Evolutionary conservation across 108 stramenopile species (phyloP).

Genomic region (Poteriospumella lacustris): DNA sequence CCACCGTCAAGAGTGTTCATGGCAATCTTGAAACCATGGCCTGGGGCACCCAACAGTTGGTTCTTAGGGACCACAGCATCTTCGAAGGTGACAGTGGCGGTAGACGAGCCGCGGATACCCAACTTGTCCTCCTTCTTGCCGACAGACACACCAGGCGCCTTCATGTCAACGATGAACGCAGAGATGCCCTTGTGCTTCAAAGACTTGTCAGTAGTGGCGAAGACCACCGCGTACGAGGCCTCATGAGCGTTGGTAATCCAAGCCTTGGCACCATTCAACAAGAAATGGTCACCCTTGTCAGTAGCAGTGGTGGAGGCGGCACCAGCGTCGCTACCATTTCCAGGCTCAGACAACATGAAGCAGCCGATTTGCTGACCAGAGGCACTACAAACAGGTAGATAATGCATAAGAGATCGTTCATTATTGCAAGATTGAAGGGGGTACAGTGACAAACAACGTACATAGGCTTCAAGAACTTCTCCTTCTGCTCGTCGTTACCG

Average conservation of each 20-base stretch:
- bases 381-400: too few relatives aligned
- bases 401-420: too few relatives aligned
- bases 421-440: background rate
- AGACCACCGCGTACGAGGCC: slow-evolving; percentile 79
- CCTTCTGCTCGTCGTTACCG: slow-evolving; percentile 77
- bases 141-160: slow-evolving; percentile 76
- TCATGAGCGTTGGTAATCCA: slow-evolving; percentile 98
- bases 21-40: slow-evolving; percentile 91
- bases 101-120: slow-evolving; percentile 88
- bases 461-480: slow-evolving; percentile 39
- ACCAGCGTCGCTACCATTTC: slow-evolving; percentile 82
- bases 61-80: slow-evolving; percentile 47
- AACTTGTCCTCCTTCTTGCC: slow-evolving; percentile 96
- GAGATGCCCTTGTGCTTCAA: slow-evolving; percentile 94
- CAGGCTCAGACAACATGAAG: slow-evolving; percentile 72
- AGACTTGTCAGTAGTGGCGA: slow-evolving; percentile 92
- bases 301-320: slow-evolving; percentile 83
- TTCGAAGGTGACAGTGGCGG: slow-evolving; percentile 88
- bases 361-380: slow-evolving; percentile 62
- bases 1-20: slow-evolving; percentile 83
- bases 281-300: slow-evolving; percentile 67
- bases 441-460: background rate
- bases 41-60: slow-evolving; percentile 70
- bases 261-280: slow-evolving; percentile 94
- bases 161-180: slow-evolving; percentile 63